A percentile compares a stretch with the other conserved stretches of the same genome.
These are phyloP conservation scores for Knoxia roxburghii DNA, from an alignment of 257 asterid genomes.

Conservation along the genomic window DNA sequence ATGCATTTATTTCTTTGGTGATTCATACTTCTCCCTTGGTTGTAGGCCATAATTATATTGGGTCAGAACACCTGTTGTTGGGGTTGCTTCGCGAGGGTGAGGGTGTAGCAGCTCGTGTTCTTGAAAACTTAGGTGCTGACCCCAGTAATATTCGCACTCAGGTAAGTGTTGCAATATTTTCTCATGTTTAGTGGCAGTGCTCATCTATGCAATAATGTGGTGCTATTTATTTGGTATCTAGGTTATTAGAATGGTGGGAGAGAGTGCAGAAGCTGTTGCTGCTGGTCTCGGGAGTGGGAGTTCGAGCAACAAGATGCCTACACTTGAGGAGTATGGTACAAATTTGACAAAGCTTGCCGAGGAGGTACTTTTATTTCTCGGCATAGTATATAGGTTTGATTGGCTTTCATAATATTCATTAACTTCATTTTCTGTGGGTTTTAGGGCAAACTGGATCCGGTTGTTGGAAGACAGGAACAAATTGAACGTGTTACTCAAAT, in stretches of 20 bases:
- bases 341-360: conserved; percentile 49
- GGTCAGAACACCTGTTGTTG: conserved; percentile 93
- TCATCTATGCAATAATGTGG: neutral
- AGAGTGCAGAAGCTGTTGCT: conserved; percentile 43
- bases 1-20: neutral
- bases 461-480: conserved; percentile 86
- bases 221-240: conserved; percentile 12
- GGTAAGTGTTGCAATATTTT: conserved; percentile 34
- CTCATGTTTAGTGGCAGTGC: neutral
- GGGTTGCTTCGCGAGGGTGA: conserved; percentile 98
- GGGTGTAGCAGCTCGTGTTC: conserved; percentile 98
- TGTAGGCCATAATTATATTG: conserved; percentile 96
- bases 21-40: neutral
- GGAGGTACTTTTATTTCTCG: conserved; percentile 50
- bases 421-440: conserved; percentile 14
- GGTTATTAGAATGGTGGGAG: conserved; percentile 53
- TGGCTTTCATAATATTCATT: neutral
- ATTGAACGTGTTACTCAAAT: conserved; percentile 97
- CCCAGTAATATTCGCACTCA: conserved; percentile 87
- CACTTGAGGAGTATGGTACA: conserved; percentile 49
- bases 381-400: neutral
- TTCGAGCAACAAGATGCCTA: conserved; percentile 47
- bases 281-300: conserved; percentile 43
- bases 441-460: conserved; percentile 97
- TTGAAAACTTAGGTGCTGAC: conserved; percentile 94